phyloP scores from a whole-genome alignment of 2,329 filamentous ascomycete species.

The Penicillium sp. region DNA sequence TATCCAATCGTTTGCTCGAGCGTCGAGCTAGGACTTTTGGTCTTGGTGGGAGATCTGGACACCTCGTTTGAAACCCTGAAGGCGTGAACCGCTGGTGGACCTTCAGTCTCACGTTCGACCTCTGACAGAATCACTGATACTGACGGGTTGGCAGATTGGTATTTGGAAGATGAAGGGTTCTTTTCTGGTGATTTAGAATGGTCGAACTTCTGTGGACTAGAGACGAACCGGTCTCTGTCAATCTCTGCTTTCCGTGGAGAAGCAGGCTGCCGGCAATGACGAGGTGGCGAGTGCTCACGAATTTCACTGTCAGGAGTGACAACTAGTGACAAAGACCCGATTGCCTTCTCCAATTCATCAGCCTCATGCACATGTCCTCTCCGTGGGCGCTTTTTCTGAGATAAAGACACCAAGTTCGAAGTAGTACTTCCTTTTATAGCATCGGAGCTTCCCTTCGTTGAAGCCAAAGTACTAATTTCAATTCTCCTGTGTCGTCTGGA shows the following conservation, averaged over 20 bases:
- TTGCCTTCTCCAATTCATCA: constrained; percentile 21
- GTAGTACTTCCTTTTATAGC: not conserved
- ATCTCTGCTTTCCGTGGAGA: not conserved
- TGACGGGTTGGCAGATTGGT: not conserved
- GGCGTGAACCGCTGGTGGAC: not conserved
- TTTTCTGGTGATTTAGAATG: not conserved
- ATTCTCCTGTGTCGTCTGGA: not conserved
- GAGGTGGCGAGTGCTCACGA: not conserved
- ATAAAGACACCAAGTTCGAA: not conserved
- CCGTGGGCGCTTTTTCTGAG: not conserved
- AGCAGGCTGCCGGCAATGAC: not conserved
- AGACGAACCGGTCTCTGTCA: not conserved
- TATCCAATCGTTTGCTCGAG: constrained; percentile 10
- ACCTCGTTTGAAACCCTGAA: not conserved
- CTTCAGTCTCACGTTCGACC: not conserved
- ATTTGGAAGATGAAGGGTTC: not conserved
- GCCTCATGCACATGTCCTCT: not conserved
- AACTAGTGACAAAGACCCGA: constrained; percentile 26
- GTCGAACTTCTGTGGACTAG: not conserved
- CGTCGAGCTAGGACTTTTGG: not conserved
- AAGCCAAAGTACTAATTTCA: not conserved
- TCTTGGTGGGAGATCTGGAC: not conserved
- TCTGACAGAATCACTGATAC: not conserved
- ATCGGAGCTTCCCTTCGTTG: not conserved
- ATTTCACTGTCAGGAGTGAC: constrained; percentile 1